Percentiles rank a stretch among this genome's conserved stretches.
Conservation (phyloP, 2,329 filamentous ascomycete species). For the Ascochyta fabae region DNA sequence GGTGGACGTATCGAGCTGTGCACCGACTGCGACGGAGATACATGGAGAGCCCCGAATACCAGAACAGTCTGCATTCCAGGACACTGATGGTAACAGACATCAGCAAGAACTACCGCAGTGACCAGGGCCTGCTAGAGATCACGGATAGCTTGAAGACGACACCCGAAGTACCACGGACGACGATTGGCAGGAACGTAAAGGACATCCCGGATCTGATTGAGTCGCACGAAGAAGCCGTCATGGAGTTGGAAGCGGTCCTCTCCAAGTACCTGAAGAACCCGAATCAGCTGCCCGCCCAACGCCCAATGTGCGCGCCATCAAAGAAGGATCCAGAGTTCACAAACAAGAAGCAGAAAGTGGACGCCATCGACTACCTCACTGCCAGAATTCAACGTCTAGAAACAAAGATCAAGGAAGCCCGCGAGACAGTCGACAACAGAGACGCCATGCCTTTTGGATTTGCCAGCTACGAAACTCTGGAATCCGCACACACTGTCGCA, state of each 20-base stretch:
- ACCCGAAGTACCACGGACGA: conserved; percentile 77
- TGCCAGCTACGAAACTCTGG: conserved; percentile 87
- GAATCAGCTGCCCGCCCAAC: conserved; percentile 73
- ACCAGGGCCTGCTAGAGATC: conserved; percentile 86
- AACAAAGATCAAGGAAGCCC: conserved; percentile 80
- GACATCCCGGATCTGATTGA: conserved; percentile 84
- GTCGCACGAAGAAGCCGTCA: conserved; percentile 80
- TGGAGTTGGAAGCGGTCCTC: conserved; percentile 80
- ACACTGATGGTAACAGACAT: conserved; percentile 79
- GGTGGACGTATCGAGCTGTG: conserved; percentile 86
- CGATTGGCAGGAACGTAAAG: conserved; percentile 90
- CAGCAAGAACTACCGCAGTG: conserved; percentile 74
- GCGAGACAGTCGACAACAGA: conserved; percentile 81
- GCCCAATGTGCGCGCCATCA: conserved; percentile 80
- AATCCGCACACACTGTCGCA: conserved; percentile 86
- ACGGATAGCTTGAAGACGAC: conserved; percentile 81
- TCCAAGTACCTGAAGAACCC: conserved; percentile 93
- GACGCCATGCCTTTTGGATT: conserved; percentile 93
- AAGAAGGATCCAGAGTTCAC: conserved; percentile 73
- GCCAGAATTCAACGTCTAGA: conserved; percentile 84
- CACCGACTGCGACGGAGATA: conserved; percentile 74
- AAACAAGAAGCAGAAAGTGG: conserved; percentile 75
- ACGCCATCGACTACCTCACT: conserved; percentile 93
- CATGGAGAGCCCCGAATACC: conserved; percentile 86
- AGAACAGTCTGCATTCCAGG: conserved; percentile 80